phyloP scores from a whole-genome alignment of 2,329 filamentous ascomycete genomes.

The Neonectria magnoliae region DNA sequence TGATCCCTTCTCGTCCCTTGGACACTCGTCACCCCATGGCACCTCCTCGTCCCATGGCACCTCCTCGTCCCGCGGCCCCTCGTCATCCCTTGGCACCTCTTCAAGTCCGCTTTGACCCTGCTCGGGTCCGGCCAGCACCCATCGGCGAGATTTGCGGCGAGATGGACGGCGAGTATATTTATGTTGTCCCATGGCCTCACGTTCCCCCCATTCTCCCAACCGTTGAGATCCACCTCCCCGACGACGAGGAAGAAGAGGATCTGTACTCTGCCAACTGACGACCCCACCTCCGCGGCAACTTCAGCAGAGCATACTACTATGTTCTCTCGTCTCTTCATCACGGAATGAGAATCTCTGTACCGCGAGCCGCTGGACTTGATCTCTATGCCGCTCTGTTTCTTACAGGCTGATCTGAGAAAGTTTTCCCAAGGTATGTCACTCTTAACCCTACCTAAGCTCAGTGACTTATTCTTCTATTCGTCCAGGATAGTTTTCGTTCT shows the following conservation, averaged over 20 bases:
- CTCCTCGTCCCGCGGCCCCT: no score
- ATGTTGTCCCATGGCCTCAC: not conserved
- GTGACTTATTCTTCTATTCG: not conserved
- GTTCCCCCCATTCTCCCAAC: no score
- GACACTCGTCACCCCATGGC: no score
- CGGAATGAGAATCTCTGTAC: no score
- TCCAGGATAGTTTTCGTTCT: not conserved
- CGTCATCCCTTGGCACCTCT: no score
- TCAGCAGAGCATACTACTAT: no score
- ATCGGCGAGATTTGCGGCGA: not conserved
- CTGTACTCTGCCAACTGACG: not conserved
- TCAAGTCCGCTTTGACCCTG: no score
- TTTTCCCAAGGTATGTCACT: not conserved
- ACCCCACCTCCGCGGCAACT: not conserved
- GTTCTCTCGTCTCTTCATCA: no score
- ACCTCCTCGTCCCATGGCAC: no score
- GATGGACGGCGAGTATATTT: not conserved
- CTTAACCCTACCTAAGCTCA: not conserved
- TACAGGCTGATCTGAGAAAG: not conserved
- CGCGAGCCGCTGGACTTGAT: not conserved
- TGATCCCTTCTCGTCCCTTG: no score
- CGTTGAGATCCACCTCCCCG: not conserved
- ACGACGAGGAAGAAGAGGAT: not conserved
- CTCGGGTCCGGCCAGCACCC: not conserved
- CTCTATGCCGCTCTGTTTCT: not conserved